These are phyloP conservation scores for Cutaneotrichosporon curvatum DNA, from an alignment of 1,284 basidiomycete species.

Conservation along the genomic window DNA sequence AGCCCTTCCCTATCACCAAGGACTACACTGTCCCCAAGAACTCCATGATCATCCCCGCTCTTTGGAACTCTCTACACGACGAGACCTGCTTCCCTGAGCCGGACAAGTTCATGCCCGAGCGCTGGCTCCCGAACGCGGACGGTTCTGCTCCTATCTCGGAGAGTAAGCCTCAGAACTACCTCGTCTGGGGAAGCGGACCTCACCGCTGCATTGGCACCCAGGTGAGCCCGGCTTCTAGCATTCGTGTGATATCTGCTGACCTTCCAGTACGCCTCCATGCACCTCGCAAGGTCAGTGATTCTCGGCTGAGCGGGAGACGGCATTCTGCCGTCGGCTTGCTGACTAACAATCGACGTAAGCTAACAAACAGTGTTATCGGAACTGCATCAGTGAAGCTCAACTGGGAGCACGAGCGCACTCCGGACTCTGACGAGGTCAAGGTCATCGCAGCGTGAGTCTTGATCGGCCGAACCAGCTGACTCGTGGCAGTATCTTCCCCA, in stretches of 20 bases:
- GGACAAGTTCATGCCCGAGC: conserved; percentile 75
- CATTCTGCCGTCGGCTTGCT: conserved; percentile 56
- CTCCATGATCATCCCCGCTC: conserved; percentile 95
- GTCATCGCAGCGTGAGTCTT: conserved; percentile 62
- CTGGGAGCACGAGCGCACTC: conserved; percentile 81
- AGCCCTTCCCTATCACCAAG: conserved; percentile 81
- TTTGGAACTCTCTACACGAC: conserved; percentile 92
- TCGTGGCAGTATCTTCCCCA: conserved; percentile 65
- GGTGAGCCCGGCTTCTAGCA: conserved; percentile 21
- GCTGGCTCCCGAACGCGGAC: conserved; percentile 82
- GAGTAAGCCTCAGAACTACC: conserved; percentile 84
- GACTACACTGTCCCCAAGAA: conserved; percentile 87
- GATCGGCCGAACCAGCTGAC: neutral
- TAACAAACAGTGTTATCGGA: conserved; percentile 49
- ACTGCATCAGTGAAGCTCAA: conserved; percentile 76
- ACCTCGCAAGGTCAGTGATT: conserved; percentile 51
- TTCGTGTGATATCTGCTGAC: conserved; percentile 1
- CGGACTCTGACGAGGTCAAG: conserved; percentile 73
- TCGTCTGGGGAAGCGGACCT: conserved; percentile 91
- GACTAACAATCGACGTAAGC: conserved; percentile 58
- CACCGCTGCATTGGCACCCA: conserved; percentile 51
- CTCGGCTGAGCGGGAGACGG: no score
- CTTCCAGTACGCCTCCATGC: conserved; percentile 85
- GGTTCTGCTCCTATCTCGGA: conserved; percentile 57
- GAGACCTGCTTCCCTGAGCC: conserved; percentile 80